Evolutionary conservation across 2,329 filamentous ascomycete genomes (phyloP), one percentile per base, ranked within the genome.

Genomic region (Pseudogymnoascus sp.): DNA sequence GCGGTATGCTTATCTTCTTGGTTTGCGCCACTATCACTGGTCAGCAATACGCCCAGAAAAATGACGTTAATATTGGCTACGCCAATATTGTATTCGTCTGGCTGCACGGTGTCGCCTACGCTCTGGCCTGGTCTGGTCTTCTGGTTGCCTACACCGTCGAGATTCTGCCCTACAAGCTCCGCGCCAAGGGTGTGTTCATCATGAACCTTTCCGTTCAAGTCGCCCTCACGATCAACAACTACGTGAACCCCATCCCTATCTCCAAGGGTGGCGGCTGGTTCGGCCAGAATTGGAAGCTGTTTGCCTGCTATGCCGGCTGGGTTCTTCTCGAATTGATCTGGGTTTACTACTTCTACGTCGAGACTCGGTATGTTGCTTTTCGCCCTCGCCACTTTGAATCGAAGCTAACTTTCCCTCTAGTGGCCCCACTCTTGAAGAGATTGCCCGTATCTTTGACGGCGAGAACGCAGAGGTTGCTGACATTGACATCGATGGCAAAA

Each of bases 331-430:
- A 73, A 60, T 66, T 66, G 57, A n/a, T 68, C 6, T 58, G 67
- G 41, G 70, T 73, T n/a, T 86, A 79, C 73, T 84, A 84, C 75
- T 80, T 87, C 71, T 87, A 85, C 70, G 79, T 87, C 61, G 87
- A 90, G 75, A 90, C 87, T 16, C 84, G 83, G 38, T 41, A 41
- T 41, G 38, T 41, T 14, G 38, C 38, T 41, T 41, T 41, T 41
- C 38, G 38, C 22, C 38, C 38, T 41, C 16, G 38, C 38, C 38
- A 22, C 16, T 41, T 41, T 41, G 38, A 41, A 20, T 41, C 18
- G 18, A 41, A 41, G 38, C 38, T 41, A 41, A 41, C 38, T 41
- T 41, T 20, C 38, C 18, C 38, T 41, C 59, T 20, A 59, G 34
- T 16, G 60, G 60, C 16, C 59, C 54, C 16, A 37, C 59, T 20